Base-by-base conservation (phyloP, 2,329 filamentous ascomycete genomes). In the Sporothrix inflata region DNA sequence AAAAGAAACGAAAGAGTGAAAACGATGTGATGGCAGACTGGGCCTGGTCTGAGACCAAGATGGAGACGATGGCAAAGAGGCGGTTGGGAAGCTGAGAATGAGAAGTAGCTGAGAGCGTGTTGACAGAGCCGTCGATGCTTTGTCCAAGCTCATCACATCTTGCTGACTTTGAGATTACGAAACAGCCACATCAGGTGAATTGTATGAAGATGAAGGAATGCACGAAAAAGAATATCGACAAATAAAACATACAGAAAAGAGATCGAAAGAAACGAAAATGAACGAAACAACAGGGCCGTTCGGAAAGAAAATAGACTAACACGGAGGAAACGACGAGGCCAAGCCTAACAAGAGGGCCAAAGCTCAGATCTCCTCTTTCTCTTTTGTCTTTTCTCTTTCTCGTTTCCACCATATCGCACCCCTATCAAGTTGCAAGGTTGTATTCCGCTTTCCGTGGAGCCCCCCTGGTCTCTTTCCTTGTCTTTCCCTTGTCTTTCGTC, bases 321-420 rank as follows among this genome's bases (percentile, higher is more conserved):
- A 61, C 7, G 55, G 55, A 61, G 30, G 19, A 61, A 61, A 61
- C 55, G 14, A 60, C 5, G 55, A 61, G 55, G 55, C 55, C 55
- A 61, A 61, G 53, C 34, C 53, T 19, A 47, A 63, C 9, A 63
- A 40, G 19, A 61, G 21, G 60, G 60, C 60, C 60, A 65, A 65
- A 45, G 60, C 60, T 65, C 60, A 42, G 34, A n/a, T 21, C 60
- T 19, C n/a, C 16, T 60, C 19, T 34, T 19, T 60, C 38, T 30
- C 30, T 30, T 8, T 21, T 21, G 4, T 21, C 4, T 42, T 16
- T 21, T 19, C 9, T 61, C 57, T 61, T 21, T 19, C 9, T 61
- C 57, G 40, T 21, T 16, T 61, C 57, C 14, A 11, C 55, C 55
- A 60, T 21, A 65, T 45, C 60, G 60, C 30, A 38, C 60, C 60